Evolutionary conservation across 2,329 filamentous ascomycete genomes (phyloP), one percentile per base, ranked within the genome.

Genomic region (Trichophyton mentagrophytes): DNA sequence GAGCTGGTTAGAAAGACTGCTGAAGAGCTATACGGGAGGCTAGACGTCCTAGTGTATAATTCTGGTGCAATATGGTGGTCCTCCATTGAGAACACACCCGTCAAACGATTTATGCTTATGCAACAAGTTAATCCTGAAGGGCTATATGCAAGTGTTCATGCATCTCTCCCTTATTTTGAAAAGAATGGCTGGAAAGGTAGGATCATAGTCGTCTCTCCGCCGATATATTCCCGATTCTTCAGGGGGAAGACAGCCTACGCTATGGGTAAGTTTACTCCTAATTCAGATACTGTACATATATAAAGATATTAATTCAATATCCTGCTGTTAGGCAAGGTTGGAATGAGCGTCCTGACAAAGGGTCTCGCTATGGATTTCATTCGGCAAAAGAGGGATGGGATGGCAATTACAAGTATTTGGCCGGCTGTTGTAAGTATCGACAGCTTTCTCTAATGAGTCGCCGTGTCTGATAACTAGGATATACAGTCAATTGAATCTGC

Each of bases 41-140:
- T 95, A 2, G 88, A 93, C 69, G 85, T 87, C 0, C 74, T 95
- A 1, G 72, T 93, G 57, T 95, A 95, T 77, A 95, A 93, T 71
- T 85, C 86, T 0, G 89, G 89, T 46, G 89, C 89, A 2, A 90
- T 95, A 65, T 93, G 86, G 85, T 92, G 89, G 88, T 82, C 86
- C 0, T 81, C 86, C 1, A 83, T 95, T 0, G 80, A 85, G 58
- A 81, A 85, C 55, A 92, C 88, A 0, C 85, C 87, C 0, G 76
- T 87, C 65, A 87, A 86, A 72, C 81, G 88, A n/a, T 92, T 89
- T 74, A 83, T 85, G 70, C 80, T 87, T 65, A 89, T 91, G 85
- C 87, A 90, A 73, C 77, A 79, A 63, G 82, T 90, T 64, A 90
- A 90, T 67, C 79, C 82, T 0, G 85, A 89, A 66, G 90, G 89